Base-by-base conservation (phyloP, 2,329 filamentous ascomycete species). In the Phialophora expanda region DNA sequence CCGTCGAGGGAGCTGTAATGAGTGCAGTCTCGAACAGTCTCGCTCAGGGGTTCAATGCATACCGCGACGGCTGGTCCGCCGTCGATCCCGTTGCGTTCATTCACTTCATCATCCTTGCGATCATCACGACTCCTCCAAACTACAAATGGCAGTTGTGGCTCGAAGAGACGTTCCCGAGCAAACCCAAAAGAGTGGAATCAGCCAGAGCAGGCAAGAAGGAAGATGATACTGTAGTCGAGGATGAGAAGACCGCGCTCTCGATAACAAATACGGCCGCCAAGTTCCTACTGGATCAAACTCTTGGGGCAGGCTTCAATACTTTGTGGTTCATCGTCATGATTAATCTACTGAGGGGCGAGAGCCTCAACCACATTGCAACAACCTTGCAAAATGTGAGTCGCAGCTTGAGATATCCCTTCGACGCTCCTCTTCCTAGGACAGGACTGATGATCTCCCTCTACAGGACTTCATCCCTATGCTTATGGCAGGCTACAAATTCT, bases 91-190 rank as follows among this genome's bases (percentile, higher is more conserved):
- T 78, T 32, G 80, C 82, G 30, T 78, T 87, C 50, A 73, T 84
- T 22, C 90, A 93, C 75, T 97, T 96, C 77, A 79, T 91, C 58
- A 74, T 92, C 56, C 96, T 89, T 80, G 86, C 89, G 69, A 75
- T 91, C 44, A 75, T 96, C 65, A 89, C 84, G 76, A 90, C 89
- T 41, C 92, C 93, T 2, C 90, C 90, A 53, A 97, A 97, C 78
- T 91, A 92, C 75, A 75, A 91, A 73, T 97, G 92, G 93, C 93
- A 96, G 82, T 84, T 87, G 44, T 90, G 85, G 74, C 83, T 97
- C 57, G 93, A 97, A 78, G 80, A 84, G 6, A 78, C 82, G 3
- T 96, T 92, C 74, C 93, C 93, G 0, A 88, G 89, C 30, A 53
- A 32, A 20, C 28, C 34, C 17, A 59, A 65, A 34, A 61, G 62